phyloP scores from a whole-genome alignment of 108 stramenopile genomes.

The Discostella pseudostelligera region DNA sequence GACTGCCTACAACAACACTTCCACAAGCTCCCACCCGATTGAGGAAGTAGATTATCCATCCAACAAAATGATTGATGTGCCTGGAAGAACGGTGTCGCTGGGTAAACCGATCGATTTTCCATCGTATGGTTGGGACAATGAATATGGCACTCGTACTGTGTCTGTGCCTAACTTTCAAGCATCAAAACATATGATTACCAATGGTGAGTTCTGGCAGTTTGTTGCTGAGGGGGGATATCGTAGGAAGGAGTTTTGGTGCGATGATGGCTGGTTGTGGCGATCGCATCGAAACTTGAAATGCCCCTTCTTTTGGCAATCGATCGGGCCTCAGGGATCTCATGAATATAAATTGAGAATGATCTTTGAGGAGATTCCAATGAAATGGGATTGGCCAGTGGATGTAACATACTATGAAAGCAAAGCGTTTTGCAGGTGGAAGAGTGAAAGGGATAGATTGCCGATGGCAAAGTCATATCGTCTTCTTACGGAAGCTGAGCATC shows the following conservation, averaged over 20 bases:
- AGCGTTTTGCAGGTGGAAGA: constrained; percentile 91
- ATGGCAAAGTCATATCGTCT: constrained; percentile 69
- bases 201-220: constrained; percentile 93
- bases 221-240: constrained; percentile 91
- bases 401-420: constrained; percentile 94
- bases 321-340: constrained; percentile 85
- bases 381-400: constrained; percentile 93
- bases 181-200: constrained; percentile 87
- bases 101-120: constrained; percentile 90
- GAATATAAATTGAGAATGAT: constrained; percentile 87
- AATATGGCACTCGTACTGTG: constrained; percentile 85
- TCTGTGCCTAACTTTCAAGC: constrained; percentile 80
- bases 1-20: constrained; percentile 38
- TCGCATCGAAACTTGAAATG: constrained; percentile 89
- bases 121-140: constrained; percentile 96
- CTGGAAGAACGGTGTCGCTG: constrained; percentile 55
- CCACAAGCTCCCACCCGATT: constrained; percentile 49
- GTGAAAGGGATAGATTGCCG: constrained; percentile 60
- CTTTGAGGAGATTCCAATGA: constrained; percentile 87
- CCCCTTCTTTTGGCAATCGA: constrained; percentile 90
- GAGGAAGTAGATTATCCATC: constrained; percentile 64
- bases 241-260: constrained; percentile 80
- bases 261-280: constrained; percentile 93
- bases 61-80: constrained; percentile 69
- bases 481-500: constrained; percentile 91